Evolutionary conservation across 2,329 filamentous ascomycete species (phyloP), one percentile per base, ranked within the genome.

Genomic region (Hymenoscyphus albidus): DNA sequence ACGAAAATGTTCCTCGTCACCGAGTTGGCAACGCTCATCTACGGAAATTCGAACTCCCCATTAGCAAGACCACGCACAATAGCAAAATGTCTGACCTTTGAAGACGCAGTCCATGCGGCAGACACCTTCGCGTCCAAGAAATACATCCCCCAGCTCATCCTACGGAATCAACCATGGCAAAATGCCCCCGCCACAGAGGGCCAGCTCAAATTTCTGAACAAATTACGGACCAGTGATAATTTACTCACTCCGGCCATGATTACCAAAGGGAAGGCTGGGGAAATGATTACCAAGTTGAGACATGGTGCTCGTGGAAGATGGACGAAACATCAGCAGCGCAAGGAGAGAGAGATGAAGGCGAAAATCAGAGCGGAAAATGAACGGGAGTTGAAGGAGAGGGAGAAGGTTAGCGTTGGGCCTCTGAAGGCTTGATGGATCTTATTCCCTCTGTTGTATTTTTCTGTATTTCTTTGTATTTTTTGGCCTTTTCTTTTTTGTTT

Each of bases 271-370:
- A 87, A 86, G 74, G 93, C 93, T 4, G 84, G 84, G 4, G 93
- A 97, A 75, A 93, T 96, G 89, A 96, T 98, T 69, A 96, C 92
- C 7, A 96, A 96, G 77, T 74, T 97, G 67, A 94, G 89, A 76
- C 90, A 95, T 74, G 94, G 94, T 0, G 92, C 91, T 0, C 85
- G 80, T 76, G 90, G 78, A 67, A 85, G 78, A 78, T 92, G 84
- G 74, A 79, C 81, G 32, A 80, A 73, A 40, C 77, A 85, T 64
- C 81, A 83, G 72, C 79, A 78, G 0, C 78, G 82, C 62, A 86
- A 83, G 74, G 83, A 80, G 55, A 82, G 82, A 61, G 78, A 74
- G 42, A 76, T 79, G 59, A 81, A 72, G 66, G 74, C 78, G 44
- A 71, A 64, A 31, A 70, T 76, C 2, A 74, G 76, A 31, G 65